phyloP scores from a whole-genome alignment of 176 grass and related monocot species.

The Lolium perenne region DNA sequence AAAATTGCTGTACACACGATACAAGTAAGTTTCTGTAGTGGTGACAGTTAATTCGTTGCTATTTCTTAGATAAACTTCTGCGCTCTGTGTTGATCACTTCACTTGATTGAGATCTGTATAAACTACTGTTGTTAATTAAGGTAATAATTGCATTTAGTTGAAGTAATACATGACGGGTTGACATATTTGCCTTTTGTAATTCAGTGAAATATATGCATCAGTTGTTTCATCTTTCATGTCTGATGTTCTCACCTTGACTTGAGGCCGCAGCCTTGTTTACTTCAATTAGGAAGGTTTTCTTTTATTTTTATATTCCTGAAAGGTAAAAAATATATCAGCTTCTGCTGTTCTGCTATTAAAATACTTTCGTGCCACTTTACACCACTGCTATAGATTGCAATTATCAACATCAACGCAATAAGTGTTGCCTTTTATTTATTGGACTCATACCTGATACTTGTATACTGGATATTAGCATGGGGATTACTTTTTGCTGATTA shows the following conservation, averaged over 20 bases:
- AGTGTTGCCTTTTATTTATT: not conserved
- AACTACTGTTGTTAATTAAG: not conserved
- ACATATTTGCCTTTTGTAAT: slow-evolving; percentile 22
- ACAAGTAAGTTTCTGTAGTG: slow-evolving; percentile 74
- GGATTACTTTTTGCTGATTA: slow-evolving; percentile 18
- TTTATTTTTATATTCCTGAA: not conserved
- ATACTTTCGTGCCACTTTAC: not conserved
- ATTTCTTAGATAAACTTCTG: slow-evolving; percentile 9
- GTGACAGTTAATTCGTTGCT: slow-evolving; percentile 20
- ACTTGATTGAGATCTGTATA: slow-evolving; percentile 17
- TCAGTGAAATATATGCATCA: not conserved
- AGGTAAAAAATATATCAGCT: not conserved
- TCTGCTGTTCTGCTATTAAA: not conserved
- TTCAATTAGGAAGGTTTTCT: slow-evolving; percentile 9
- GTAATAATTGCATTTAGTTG: not conserved
- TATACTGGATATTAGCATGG: not conserved
- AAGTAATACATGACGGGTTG: slow-evolving; percentile 4
- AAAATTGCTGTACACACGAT: slow-evolving; percentile 85
- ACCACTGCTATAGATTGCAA: not conserved
- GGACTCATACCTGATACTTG: not conserved
- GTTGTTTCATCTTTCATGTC: not conserved
- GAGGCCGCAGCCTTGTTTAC: not conserved
- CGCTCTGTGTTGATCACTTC: not conserved
- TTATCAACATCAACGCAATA: not conserved
- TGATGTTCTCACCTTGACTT: not conserved